Evolutionary conservation across 345 rosid species (phyloP).

Genomic region (Aegle marmelos): DNA sequence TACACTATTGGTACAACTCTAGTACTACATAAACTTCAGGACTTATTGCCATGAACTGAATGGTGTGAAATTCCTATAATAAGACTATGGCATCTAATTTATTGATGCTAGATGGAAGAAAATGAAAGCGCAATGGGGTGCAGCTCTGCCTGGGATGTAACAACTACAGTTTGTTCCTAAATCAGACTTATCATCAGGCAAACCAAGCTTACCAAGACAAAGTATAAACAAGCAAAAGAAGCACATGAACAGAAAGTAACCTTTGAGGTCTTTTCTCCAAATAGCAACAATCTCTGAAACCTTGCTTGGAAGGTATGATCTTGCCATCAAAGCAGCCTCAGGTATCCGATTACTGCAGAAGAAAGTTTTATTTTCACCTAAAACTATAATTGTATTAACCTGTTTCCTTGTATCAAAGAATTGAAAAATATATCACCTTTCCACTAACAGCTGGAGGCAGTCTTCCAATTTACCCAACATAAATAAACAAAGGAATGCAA

Average conservation of each 20-base stretch:
- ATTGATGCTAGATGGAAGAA: not conserved
- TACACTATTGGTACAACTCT: not conserved
- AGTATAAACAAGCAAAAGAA: constrained; percentile 4
- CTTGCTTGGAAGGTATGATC: constrained; percentile 98
- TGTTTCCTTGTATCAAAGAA: constrained; percentile 8
- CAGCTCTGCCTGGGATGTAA: not conserved
- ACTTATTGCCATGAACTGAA: not conserved
- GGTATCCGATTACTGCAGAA: constrained; percentile 91
- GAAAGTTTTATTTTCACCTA: constrained; percentile 21
- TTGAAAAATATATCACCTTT: constrained; percentile 49
- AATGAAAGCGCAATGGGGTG: not conserved
- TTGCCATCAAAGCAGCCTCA: constrained; percentile 99
- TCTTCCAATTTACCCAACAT: constrained; percentile 95
- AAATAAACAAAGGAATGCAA: constrained; percentile 88
- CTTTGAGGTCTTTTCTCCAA: constrained; percentile 98
- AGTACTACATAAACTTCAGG: not conserved
- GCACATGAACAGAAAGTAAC: constrained; percentile 31
- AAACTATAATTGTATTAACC: constrained; percentile 5
- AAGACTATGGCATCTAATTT: not conserved
- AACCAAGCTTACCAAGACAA: not conserved
- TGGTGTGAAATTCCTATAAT: not conserved
- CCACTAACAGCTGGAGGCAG: constrained; percentile 88
- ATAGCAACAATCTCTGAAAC: constrained; percentile 91
- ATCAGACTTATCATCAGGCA: not conserved
- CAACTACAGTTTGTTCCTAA: not conserved